Conservation (phyloP, 805 yeast species). For the Suhomyces canberraensis region DNA sequence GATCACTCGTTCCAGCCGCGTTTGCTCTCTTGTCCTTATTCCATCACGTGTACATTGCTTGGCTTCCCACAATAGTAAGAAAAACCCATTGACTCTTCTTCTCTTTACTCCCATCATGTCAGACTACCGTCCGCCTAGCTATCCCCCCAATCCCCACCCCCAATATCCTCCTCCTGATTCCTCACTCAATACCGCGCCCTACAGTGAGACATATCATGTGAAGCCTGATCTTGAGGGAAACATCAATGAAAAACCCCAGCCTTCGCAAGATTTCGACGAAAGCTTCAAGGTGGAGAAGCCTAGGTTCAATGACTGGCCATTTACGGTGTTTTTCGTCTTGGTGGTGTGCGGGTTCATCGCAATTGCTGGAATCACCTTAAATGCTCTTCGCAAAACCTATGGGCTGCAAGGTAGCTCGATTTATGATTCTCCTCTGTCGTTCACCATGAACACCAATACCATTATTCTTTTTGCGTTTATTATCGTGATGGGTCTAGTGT, state of each 20-base stretch:
- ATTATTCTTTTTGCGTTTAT: constrained; percentile 66
- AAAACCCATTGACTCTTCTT: too few relatives aligned
- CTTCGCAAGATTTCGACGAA: constrained; percentile 52
- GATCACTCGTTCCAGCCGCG: too few relatives aligned
- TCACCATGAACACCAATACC: constrained; percentile 73
- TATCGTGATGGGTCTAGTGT: constrained; percentile 54
- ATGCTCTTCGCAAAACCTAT: constrained; percentile 57
- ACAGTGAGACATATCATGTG: constrained; percentile 9
- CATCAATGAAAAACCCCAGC: constrained; percentile 29
- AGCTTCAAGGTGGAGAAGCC: constrained; percentile 65
- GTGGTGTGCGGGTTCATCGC: constrained; percentile 64
- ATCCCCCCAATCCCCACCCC: not conserved
- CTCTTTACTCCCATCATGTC: not conserved
- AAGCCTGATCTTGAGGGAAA: constrained; percentile 29
- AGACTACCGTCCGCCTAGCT: not conserved
- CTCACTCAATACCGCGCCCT: constrained; percentile 1
- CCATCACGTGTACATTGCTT: too few relatives aligned
- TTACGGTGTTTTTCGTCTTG: constrained; percentile 49
- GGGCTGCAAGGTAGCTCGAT: constrained; percentile 61
- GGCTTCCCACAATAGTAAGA: too few relatives aligned
- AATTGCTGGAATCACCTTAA: constrained; percentile 64
- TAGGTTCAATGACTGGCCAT: constrained; percentile 68
- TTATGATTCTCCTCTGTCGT: constrained; percentile 49
- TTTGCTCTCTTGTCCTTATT: too few relatives aligned
- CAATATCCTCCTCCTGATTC: constrained; percentile 6